Conservation (phyloP, 345 rosid genomes). For the Aquilaria yunnanensis region DNA sequence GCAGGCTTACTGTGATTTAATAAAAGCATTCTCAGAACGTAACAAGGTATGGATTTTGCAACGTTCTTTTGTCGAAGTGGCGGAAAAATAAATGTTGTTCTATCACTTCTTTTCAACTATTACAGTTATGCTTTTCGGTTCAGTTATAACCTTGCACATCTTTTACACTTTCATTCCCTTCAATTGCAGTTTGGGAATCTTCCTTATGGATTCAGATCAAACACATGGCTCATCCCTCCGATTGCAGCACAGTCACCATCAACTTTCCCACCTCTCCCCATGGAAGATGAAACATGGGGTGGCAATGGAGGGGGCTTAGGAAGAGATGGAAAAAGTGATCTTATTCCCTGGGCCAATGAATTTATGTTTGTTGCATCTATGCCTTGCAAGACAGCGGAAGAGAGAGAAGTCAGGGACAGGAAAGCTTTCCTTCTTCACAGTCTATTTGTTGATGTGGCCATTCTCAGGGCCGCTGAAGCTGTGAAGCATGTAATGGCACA, state of each 20-base stretch:
- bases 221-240: constrained; percentile 95
- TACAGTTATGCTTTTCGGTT: no score
- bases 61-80: constrained; percentile 8
- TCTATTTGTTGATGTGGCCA: constrained; percentile 81
- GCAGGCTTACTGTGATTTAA: constrained; percentile 83
- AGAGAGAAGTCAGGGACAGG: constrained; percentile 92
- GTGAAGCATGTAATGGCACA: constrained; percentile 52
- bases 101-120: neutral
- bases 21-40: constrained; percentile 84
- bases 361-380: constrained; percentile 71
- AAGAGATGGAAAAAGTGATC: constrained; percentile 66
- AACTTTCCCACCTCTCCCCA: constrained; percentile 65
- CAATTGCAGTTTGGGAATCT: constrained; percentile 85
- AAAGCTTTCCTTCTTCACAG: constrained; percentile 95
- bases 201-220: constrained; percentile 96
- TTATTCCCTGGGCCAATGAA: constrained; percentile 80
- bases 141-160: neutral
- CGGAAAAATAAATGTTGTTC: constrained; percentile 4
- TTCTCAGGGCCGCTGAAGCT: constrained; percentile 76
- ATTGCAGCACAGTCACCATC: constrained; percentile 68
- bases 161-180: neutral
- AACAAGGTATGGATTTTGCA: constrained; percentile 59
- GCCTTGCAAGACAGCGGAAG: constrained; percentile 90
- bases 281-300: constrained; percentile 89
- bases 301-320: constrained; percentile 97